Base-by-base conservation (phyloP, 169 alveolate species). In the Cryptosporidium andersoni region DNA sequence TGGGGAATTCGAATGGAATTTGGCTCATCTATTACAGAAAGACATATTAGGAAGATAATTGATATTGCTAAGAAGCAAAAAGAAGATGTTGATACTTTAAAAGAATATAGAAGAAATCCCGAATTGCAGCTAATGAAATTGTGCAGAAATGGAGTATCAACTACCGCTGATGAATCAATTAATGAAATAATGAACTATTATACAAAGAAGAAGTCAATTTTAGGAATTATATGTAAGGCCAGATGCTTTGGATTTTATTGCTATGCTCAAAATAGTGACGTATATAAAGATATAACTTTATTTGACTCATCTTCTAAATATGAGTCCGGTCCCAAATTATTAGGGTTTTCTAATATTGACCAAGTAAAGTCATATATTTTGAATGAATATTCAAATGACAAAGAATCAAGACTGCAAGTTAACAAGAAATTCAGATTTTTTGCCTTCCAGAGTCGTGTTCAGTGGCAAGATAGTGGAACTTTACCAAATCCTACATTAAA, bases 241-340 rank as follows among this genome's bases (percentile, higher is more conserved):
- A 74, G 85, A 47, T 74, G 85, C 34, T 74, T 74, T 47, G 85
- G 64, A 74, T 74, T 74, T 43, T 74, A 74, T 55, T 56, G 74
- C n/a, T 39, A 58, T 58, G 66, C 74, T n/a, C 55, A 39, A 7
- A 63, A 58, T n/a, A 42, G 60, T 16, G 42, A 55, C 8, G 40
- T 6, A 11, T 58, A 74, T 60, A 52, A 55, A 12, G 49, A 52
- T 12, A 58, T 25, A 45, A 8, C 45, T 25, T 45, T 74, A 25
- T 58, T 74, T 4, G 85, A 74, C 25, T 55, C 85, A 42, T 74
- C 85, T 45, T 74, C 85, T 6, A 74, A 62, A 12, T 74, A 74
- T 36, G 85, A 58, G 34, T 43, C 49, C 45, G 85, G 85, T 3
- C 85, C 85, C n/a, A 74, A 42, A 34, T 52, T 74, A 8, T 53